phyloP scores from a whole-genome alignment of 2,329 filamentous ascomycete genomes.

The Colletotrichum limetticola region DNA sequence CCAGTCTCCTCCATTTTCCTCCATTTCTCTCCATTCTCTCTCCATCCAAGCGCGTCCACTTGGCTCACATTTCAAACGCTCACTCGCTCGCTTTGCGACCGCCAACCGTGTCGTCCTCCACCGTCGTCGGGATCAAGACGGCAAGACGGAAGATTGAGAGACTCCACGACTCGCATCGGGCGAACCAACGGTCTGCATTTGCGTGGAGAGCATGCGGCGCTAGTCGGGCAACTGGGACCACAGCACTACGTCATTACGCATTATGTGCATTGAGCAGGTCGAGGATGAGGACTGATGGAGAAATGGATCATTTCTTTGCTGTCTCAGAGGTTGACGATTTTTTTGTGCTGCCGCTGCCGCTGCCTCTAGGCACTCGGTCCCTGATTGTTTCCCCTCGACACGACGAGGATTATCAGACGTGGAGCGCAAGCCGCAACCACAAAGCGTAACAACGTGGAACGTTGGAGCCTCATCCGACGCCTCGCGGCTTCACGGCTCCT shows the following conservation, averaged over 20 bases:
- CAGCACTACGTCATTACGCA: constrained; percentile 31
- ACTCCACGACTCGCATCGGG: constrained; percentile 22
- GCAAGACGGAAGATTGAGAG: constrained; percentile 30
- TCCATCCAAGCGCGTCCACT: constrained; percentile 15
- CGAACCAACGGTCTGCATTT: constrained; percentile 22
- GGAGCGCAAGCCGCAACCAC: constrained; percentile 1
- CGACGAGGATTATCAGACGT: background rate
- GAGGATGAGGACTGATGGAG: constrained; percentile 31
- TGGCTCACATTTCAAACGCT: constrained; percentile 13
- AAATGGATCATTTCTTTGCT: constrained; percentile 11
- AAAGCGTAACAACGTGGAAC: constrained; percentile 18
- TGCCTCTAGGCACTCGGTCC: constrained; percentile 1
- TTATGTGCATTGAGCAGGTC: constrained; percentile 24
- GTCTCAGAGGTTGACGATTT: constrained; percentile 19
- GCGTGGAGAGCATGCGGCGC: constrained; percentile 23
- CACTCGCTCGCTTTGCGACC: constrained; percentile 23
- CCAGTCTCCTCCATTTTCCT: constrained; percentile 21
- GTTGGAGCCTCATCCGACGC: constrained; percentile 20
- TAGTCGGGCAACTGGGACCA: constrained; percentile 28
- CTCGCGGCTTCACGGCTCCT: constrained; percentile 9
- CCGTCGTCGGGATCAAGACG: constrained; percentile 31
- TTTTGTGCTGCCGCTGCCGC: constrained; percentile 1
- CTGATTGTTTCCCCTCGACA: constrained; percentile 2
- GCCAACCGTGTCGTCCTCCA: constrained; percentile 23
- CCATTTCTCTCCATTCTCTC: constrained; percentile 17